Percentiles rank a stretch among this genome's conserved stretches.
Evolutionary conservation across 2,329 filamentous ascomycete genomes (phyloP).

Genomic region (Onygenales sp.): DNA sequence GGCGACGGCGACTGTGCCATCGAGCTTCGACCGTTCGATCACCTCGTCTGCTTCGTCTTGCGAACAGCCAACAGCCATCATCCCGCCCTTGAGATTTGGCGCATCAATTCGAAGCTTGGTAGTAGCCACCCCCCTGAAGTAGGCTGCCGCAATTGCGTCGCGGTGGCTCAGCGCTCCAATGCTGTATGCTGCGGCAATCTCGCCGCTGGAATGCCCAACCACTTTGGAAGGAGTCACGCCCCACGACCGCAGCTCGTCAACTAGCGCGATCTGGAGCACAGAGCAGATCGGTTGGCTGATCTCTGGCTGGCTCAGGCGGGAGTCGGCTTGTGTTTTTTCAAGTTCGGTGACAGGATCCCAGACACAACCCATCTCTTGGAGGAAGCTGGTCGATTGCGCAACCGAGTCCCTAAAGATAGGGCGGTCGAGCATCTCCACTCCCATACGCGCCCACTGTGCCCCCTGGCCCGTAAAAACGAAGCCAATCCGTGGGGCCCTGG

Average conservation of each 20-base stretch:
- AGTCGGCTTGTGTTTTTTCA: background rate
- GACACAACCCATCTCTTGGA: background rate
- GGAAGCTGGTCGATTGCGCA: background rate
- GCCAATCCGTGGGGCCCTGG: background rate
- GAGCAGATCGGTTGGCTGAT: conserved; percentile 13
- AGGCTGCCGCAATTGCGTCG: conserved; percentile 10
- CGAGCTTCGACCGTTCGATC: background rate
- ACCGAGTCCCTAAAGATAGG: background rate
- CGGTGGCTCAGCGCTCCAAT: conserved; percentile 6
- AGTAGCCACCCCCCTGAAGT: conserved; percentile 8
- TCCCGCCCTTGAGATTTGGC: background rate
- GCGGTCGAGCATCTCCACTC: background rate
- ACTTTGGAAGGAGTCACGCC: conserved; percentile 11
- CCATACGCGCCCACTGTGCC: background rate
- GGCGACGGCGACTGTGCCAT: conserved; percentile 11
- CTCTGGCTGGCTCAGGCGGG: conserved; percentile 2
- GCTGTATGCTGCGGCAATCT: conserved; percentile 20
- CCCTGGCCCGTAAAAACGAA: background rate
- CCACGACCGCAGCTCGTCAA: conserved; percentile 12
- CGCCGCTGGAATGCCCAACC: conserved; percentile 17
- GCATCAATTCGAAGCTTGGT: background rate
- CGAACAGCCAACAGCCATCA: conserved; percentile 15
- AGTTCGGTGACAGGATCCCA: background rate
- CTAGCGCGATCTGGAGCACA: conserved; percentile 15
- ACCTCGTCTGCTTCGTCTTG: background rate